phyloP scores from a whole-genome alignment of 2,329 filamentous ascomycete species.

The Aureobasidium sp. region DNA sequence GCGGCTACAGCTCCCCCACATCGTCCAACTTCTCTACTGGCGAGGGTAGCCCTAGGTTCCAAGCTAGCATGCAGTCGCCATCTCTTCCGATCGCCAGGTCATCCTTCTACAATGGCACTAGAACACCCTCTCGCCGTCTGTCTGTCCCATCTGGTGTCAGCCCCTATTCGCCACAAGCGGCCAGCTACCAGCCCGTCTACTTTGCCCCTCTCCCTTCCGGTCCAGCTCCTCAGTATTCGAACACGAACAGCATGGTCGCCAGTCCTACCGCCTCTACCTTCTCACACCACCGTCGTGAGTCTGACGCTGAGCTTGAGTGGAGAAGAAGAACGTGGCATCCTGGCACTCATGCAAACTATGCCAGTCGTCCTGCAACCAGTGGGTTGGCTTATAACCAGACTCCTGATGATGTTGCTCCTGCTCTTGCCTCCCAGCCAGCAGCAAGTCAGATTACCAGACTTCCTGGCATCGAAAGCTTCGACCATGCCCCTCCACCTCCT shows the following conservation, averaged over 20 bases:
- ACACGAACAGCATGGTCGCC: slow-evolving; percentile 51
- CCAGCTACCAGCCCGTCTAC: slow-evolving; percentile 41
- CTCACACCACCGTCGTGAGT: slow-evolving; percentile 58
- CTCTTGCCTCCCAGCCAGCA: slow-evolving; percentile 47
- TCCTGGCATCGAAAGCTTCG: slow-evolving; percentile 88
- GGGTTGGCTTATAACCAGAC: slow-evolving; percentile 68
- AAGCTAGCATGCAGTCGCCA: slow-evolving; percentile 62
- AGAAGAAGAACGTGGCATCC: slow-evolving; percentile 87
- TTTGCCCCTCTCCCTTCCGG: slow-evolving; percentile 49
- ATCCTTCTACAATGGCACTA: slow-evolving; percentile 63
- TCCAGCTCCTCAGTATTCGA: slow-evolving; percentile 47
- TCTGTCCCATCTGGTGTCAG: slow-evolving; percentile 72
- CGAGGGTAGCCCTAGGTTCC: slow-evolving; percentile 68
- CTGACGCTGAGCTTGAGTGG: slow-evolving; percentile 65
- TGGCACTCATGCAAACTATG: slow-evolving; percentile 56
- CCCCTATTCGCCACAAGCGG: slow-evolving; percentile 40
- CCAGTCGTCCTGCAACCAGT: slow-evolving; percentile 57
- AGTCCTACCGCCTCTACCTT: slow-evolving; percentile 61
- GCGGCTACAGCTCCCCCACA: slow-evolving; percentile 72
- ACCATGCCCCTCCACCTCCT: slow-evolving; percentile 59
- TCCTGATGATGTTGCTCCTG: slow-evolving; percentile 52
- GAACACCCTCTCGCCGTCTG: slow-evolving; percentile 63
- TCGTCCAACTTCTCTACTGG: slow-evolving; percentile 74
- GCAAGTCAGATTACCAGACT: slow-evolving; percentile 57
- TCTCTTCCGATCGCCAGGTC: slow-evolving; percentile 58